Conservation (phyloP, 2,329 filamentous ascomycete species). For the Xylariaceae sp. region DNA sequence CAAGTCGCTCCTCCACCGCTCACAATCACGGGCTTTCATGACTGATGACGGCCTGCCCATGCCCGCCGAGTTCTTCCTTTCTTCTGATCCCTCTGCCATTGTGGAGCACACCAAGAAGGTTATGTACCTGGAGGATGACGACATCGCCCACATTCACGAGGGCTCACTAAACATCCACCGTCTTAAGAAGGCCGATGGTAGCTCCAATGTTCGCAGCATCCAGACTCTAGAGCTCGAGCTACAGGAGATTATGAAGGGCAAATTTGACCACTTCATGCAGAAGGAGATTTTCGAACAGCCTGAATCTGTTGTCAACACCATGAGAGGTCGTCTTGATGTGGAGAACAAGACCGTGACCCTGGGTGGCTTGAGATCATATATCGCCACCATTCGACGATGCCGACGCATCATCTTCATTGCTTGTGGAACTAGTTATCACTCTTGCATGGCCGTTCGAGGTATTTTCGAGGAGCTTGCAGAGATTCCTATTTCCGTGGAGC, state of each 20-base stretch:
- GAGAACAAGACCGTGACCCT: conserved; percentile 93
- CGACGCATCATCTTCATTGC: conserved; percentile 98
- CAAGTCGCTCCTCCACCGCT: conserved; percentile 97
- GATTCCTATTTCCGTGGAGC: conserved; percentile 93
- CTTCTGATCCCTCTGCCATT: conserved; percentile 95
- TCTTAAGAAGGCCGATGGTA: conserved; percentile 92
- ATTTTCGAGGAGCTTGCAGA: conserved; percentile 97
- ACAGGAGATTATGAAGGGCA: conserved; percentile 99
- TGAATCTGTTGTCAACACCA: conserved; percentile 98
- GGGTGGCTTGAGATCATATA: conserved; percentile 92
- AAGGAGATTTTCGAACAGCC: conserved; percentile 99
- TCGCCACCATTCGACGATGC: conserved; percentile 92
- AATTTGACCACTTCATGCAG: conserved; percentile 99
- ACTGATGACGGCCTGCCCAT: conserved; percentile 97
- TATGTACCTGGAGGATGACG: conserved; percentile 97
- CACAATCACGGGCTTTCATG: conserved; percentile 97
- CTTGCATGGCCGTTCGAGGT: conserved; percentile 98
- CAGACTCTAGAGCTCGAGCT: conserved; percentile 98
- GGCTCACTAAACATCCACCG: conserved; percentile 98
- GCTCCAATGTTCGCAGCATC: conserved; percentile 94
- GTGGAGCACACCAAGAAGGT: conserved; percentile 99
- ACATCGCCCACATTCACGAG: conserved; percentile 99
- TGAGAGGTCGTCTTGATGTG: conserved; percentile 95
- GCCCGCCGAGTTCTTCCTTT: conserved; percentile 98
- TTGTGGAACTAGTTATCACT: conserved; percentile 97